These are phyloP conservation scores for Meredithiella fracta DNA, from an alignment of 2,329 filamentous ascomycete species.

Conservation along the genomic window DNA sequence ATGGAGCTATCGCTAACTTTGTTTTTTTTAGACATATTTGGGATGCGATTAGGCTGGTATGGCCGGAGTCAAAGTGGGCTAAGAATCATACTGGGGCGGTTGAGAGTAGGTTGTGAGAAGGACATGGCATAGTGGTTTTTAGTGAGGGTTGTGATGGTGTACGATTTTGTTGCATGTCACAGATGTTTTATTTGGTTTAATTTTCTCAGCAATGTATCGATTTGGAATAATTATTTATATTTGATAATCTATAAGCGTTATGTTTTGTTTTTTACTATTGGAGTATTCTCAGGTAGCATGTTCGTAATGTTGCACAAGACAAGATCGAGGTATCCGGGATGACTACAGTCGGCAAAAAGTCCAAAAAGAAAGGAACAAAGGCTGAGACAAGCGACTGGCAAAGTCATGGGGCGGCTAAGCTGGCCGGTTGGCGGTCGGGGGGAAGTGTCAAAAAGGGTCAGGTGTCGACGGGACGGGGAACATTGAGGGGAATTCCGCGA, in stretches of 20 bases:
- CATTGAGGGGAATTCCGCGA: no score
- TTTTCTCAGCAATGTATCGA: no score
- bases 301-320: no score
- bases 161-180: neutral
- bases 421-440: neutral
- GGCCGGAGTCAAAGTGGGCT: slow-evolving; percentile 80
- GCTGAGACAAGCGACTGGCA: neutral
- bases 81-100: slow-evolving; percentile 49
- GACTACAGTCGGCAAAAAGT: no score
- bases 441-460: no score
- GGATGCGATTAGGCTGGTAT: slow-evolving; percentile 81
- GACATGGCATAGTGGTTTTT: neutral
- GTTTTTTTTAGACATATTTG: slow-evolving; percentile 55
- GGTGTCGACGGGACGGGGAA: no score
- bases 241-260: no score
- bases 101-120: slow-evolving; percentile 58
- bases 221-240: no score
- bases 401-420: neutral
- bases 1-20: slow-evolving; percentile 13
- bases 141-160: neutral
- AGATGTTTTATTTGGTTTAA: no score
- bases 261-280: no score
- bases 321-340: slow-evolving; percentile 4
- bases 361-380: slow-evolving; percentile 6
- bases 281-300: no score